Percentiles rank a stretch among this genome's conserved stretches.
Evolutionary conservation across 1,284 basidiomycete species (phyloP).

Genomic region (Ganoderma sinense): DNA sequence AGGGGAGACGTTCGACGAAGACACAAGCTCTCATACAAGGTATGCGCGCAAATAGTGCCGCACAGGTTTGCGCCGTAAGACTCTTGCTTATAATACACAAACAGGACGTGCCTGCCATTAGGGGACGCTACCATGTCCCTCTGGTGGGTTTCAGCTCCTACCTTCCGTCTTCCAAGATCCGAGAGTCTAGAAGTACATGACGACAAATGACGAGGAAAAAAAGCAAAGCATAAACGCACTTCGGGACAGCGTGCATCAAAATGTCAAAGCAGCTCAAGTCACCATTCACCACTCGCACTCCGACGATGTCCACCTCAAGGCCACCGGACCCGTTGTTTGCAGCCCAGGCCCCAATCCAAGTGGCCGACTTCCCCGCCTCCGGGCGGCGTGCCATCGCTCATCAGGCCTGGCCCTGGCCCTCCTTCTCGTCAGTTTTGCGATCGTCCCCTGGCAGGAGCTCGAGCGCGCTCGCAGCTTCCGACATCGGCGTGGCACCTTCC

Average conservation of each 20-base stretch:
- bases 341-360: neutral
- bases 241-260: neutral
- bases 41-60: neutral
- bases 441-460: conserved; percentile 4
- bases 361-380: conserved; percentile 39
- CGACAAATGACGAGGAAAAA: neutral
- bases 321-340: neutral
- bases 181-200: neutral
- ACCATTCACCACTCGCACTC: neutral
- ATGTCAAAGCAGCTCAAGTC: neutral
- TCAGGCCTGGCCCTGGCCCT: conserved; percentile 44
- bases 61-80: neutral
- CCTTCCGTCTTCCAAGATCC: neutral
- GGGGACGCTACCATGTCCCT: neutral
- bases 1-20: neutral
- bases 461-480: conserved; percentile 1
- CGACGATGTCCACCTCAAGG: neutral
- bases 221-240: neutral
- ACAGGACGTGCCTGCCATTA: neutral
- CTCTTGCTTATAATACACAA: neutral
- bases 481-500: neutral
- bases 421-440: conserved; percentile 33
- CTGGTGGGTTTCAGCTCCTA: neutral
- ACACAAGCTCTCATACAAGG: neutral
- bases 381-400: conserved; percentile 34